Percentiles rank a stretch among this genome's conserved stretches.
phyloP scores from a whole-genome alignment of 2,329 filamentous ascomycete genomes.

The Cadophora sp. region DNA sequence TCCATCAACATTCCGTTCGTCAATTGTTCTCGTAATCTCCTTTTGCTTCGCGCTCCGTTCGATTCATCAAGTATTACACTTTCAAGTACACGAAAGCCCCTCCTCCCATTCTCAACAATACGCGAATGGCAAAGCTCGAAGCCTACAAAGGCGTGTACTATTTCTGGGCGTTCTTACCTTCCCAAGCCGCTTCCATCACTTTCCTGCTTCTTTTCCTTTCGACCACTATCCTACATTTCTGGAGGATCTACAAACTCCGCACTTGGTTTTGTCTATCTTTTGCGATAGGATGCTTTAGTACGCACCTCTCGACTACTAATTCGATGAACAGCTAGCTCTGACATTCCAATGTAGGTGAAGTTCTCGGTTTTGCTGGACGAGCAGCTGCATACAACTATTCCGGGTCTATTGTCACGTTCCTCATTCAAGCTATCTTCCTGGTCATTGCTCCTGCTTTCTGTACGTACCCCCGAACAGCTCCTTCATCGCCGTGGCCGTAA shows the following conservation, averaged over 20 bases:
- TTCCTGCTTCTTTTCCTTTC: constrained; percentile 46
- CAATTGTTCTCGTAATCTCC: not conserved
- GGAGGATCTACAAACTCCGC: constrained; percentile 40
- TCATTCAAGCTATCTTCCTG: constrained; percentile 46
- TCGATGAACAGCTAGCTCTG: not conserved
- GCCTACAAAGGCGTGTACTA: constrained; percentile 45
- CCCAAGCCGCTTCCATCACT: constrained; percentile 49
- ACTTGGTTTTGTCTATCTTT: constrained; percentile 47
- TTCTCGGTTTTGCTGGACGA: constrained; percentile 47
- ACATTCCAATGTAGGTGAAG: constrained; percentile 44
- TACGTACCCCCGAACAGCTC: not conserved
- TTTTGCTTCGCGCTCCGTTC: no score
- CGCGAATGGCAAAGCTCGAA: constrained; percentile 43
- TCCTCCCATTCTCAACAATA: not conserved
- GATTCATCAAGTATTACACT: no score
- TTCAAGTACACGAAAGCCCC: no score
- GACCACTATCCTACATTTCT: constrained; percentile 39
- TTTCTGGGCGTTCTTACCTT: constrained; percentile 55
- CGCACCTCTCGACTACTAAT: no score
- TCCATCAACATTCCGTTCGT: not conserved
- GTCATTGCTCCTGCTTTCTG: constrained; percentile 49
- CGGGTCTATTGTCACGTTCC: constrained; percentile 39
- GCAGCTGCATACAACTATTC: constrained; percentile 34
- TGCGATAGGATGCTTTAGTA: constrained; percentile 48
- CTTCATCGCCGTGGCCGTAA: no score